Conservation (phyloP, 2,329 filamentous ascomycete species). For the Ascocoryne sarcoides region DNA sequence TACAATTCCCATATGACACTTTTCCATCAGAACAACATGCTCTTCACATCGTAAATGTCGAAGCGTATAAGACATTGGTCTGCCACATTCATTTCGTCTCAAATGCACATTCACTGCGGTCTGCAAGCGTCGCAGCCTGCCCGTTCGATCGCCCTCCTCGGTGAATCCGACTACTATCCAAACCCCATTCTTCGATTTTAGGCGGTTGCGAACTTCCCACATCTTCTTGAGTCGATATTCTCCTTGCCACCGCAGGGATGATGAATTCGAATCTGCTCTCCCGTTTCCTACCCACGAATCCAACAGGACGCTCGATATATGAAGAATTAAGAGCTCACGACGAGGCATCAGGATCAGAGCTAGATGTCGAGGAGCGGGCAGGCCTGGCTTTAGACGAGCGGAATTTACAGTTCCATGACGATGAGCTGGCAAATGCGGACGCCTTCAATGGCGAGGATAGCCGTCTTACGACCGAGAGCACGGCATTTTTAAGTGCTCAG, state of each 20-base stretch:
- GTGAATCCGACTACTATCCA: no score
- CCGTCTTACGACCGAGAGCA: constrained; percentile 25
- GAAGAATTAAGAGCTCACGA: constrained; percentile 28
- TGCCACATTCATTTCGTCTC: no score
- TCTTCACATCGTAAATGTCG: no score
- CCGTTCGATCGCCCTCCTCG: no score
- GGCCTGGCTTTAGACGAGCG: constrained; percentile 28
- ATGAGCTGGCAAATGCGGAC: constrained; percentile 26
- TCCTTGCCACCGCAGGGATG: constrained; percentile 14
- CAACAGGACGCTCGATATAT: constrained; percentile 28
- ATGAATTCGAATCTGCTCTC: constrained; percentile 29
- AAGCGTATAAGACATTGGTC: no score
- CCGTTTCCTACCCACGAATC: constrained; percentile 26
- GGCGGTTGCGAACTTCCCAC: no score
- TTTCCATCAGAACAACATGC: constrained; percentile 14
- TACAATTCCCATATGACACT: constrained; percentile 14
- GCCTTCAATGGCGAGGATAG: constrained; percentile 26
- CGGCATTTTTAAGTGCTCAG: constrained; percentile 24
- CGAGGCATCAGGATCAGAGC: constrained; percentile 23
- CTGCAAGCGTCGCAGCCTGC: not conserved
- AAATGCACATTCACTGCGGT: constrained; percentile 15
- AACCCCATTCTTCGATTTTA: no score
- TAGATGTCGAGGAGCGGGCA: constrained; percentile 27
- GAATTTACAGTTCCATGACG: constrained; percentile 27
- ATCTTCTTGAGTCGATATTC: no score